Percentiles rank a stretch among this genome's conserved stretches.
Evolutionary conservation across 768 basidiomycete genomes (phyloP).

Genomic region (Termitomyces bulborhizus): DNA sequence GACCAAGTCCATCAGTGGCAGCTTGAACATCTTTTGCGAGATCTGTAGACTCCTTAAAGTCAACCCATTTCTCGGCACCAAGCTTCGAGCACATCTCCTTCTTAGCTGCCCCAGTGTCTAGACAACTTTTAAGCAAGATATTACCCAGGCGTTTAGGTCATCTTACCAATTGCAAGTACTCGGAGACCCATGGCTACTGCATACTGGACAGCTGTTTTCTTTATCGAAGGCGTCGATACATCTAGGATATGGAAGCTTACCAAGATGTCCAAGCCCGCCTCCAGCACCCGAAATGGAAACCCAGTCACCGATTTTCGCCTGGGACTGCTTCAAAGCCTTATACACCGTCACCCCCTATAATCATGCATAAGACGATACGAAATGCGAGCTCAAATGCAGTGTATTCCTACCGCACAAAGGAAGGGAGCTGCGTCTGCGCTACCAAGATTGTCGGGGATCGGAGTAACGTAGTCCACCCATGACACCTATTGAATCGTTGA

Average conservation of each 20-base stretch:
- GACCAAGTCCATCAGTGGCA: slow-evolving; percentile 59
- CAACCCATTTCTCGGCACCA: slow-evolving; percentile 68
- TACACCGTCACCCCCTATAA: slow-evolving; percentile 71
- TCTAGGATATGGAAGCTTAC: slow-evolving; percentile 18
- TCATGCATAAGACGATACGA: background rate
- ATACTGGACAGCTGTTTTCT: slow-evolving; percentile 60
- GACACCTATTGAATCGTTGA: slow-evolving; percentile 34
- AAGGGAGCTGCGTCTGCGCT: slow-evolving; percentile 64
- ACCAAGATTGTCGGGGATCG: slow-evolving; percentile 61
- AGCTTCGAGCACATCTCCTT: slow-evolving; percentile 44
- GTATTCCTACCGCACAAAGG: slow-evolving; percentile 55
- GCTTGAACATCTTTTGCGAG: slow-evolving; percentile 54
- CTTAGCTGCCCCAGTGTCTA: slow-evolving; percentile 74
- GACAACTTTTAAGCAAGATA: background rate
- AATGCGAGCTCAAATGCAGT: background rate
- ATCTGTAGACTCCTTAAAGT: slow-evolving; percentile 63
- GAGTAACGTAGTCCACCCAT: slow-evolving; percentile 63
- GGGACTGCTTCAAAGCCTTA: slow-evolving; percentile 66
- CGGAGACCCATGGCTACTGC: slow-evolving; percentile 70
- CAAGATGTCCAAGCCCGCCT: slow-evolving; percentile 76
- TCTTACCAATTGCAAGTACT: slow-evolving; percentile 44
- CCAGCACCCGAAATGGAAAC: slow-evolving; percentile 71
- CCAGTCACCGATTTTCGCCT: slow-evolving; percentile 59
- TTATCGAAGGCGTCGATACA: background rate
- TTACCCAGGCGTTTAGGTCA: no score